Evolutionary conservation across 352 stramenopile species (phyloP).

Genomic region (Hyaloperonospora arabidopsidis): DNA sequence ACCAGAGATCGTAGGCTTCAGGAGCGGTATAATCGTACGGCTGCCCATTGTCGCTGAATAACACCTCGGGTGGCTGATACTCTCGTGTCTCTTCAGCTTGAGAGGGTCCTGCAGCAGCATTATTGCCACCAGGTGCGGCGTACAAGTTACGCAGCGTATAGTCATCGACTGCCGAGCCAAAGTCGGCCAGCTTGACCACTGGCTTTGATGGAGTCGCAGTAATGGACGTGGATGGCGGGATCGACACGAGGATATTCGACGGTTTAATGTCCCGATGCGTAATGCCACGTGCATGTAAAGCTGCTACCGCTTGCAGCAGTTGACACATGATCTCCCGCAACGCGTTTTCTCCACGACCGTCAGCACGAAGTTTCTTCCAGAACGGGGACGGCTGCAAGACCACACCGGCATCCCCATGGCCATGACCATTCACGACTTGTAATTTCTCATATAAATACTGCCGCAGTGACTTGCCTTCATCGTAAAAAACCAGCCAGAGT

Average conservation of each 20-base stretch:
- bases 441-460: constrained; percentile 80
- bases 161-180: constrained; percentile 81
- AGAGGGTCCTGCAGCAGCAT: constrained; percentile 59
- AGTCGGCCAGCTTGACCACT: constrained; percentile 78
- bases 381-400: constrained; percentile 71
- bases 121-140: constrained; percentile 41
- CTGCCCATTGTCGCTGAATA: constrained; percentile 49
- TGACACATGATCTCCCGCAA: constrained; percentile 92
- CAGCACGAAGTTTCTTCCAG: constrained; percentile 61
- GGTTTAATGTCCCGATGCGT: constrained; percentile 87
- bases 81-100: constrained; percentile 90
- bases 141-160: constrained; percentile 77
- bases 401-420: constrained; percentile 24
- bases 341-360: constrained; percentile 47
- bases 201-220: constrained; percentile 20
- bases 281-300: constrained; percentile 85
- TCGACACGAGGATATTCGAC: constrained; percentile 67
- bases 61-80: constrained; percentile 92
- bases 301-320: constrained; percentile 84
- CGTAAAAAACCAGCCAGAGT: constrained; percentile 87
- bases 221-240: constrained; percentile 12
- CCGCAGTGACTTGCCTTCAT: constrained; percentile 83
- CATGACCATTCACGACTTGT: constrained; percentile 23
- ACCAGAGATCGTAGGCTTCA: constrained; percentile 86
- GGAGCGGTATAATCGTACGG: constrained; percentile 57